Conservation (phyloP, 768 basidiomycete genomes). For the Mycena alexandri region DNA sequence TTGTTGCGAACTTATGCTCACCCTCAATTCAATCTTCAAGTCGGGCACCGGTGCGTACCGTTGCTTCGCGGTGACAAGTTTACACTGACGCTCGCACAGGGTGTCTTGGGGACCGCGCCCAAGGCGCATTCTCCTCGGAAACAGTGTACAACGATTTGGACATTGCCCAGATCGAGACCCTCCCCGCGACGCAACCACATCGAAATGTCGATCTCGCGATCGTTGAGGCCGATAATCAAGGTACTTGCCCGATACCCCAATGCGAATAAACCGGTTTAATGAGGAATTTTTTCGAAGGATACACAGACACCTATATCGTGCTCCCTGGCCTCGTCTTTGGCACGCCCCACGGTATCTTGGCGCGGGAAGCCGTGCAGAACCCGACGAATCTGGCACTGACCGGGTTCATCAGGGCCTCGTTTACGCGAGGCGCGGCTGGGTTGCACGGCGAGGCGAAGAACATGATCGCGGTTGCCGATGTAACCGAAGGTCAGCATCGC, state of each 20-base stretch:
- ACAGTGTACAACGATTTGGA: slow-evolving; percentile 65
- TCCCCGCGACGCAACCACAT: slow-evolving; percentile 61
- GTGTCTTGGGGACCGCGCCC: slow-evolving; percentile 57
- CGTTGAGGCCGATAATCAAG: slow-evolving; percentile 62
- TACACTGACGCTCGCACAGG: slow-evolving; percentile 41
- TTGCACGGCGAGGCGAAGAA: slow-evolving; percentile 26
- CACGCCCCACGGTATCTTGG: slow-evolving; percentile 48
- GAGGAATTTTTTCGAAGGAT: background rate
- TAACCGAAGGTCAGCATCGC: slow-evolving; percentile 24
- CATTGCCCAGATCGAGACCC: slow-evolving; percentile 55
- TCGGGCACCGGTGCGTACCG: slow-evolving; percentile 17
- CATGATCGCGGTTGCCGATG: slow-evolving; percentile 12
- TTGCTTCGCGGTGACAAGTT: no score
- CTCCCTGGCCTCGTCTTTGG: slow-evolving; percentile 11
- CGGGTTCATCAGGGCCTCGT: slow-evolving; percentile 1
- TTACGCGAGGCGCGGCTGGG: slow-evolving; percentile 16
- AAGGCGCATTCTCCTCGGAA: slow-evolving; percentile 53
- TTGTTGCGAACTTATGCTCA: background rate
- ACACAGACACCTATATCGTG: slow-evolving; percentile 24
- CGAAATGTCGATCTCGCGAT: slow-evolving; percentile 63
- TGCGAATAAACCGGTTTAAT: no score
- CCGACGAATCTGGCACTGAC: slow-evolving; percentile 14
- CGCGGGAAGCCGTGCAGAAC: slow-evolving; percentile 52
- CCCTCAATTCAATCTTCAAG: background rate
- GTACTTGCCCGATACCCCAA: slow-evolving; percentile 37